phyloP scores from a whole-genome alignment of 2,329 filamentous ascomycete genomes.

The Ophiostoma sp. region DNA sequence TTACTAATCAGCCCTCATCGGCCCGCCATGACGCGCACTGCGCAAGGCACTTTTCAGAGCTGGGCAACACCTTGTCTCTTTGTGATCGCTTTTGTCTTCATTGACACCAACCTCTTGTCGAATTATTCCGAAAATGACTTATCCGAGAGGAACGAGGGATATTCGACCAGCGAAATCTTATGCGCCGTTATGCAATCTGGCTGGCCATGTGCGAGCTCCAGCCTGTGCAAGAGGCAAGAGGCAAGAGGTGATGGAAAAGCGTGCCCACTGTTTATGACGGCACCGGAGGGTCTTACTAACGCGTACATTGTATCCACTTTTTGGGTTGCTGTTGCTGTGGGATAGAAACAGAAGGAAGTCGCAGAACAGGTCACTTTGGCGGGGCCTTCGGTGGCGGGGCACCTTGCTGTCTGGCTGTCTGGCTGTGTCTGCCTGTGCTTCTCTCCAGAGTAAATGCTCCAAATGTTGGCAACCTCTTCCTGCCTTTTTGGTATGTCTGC shows the following conservation, averaged over 20 bases:
- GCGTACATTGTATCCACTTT: slow-evolving; percentile 6
- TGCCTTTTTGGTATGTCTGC: neutral
- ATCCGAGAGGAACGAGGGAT: neutral
- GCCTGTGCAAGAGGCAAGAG: neutral
- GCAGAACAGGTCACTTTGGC: slow-evolving; percentile 4
- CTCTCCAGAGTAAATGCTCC: neutral
- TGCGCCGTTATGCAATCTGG: neutral
- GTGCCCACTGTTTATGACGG: slow-evolving; percentile 21
- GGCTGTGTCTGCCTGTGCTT: neutral
- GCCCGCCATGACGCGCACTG: neutral
- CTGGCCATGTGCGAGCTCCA: neutral
- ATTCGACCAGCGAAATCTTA: too few relatives aligned
- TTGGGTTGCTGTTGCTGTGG: slow-evolving; percentile 9
- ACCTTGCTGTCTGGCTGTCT: neutral
- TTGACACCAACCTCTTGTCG: too few relatives aligned
- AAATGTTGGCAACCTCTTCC: neutral
- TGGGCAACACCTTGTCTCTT: neutral
- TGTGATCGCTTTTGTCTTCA: neutral
- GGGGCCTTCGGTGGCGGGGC: slow-evolving; percentile 17
- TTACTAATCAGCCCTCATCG: neutral
- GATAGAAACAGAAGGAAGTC: slow-evolving; percentile 22
- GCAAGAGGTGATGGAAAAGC: neutral
- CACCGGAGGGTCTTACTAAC: neutral
- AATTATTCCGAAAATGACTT: neutral
- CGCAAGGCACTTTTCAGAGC: neutral